Percentiles rank a stretch among this genome's conserved stretches.
phyloP scores from a whole-genome alignment of 495 filamentous ascomycete species.

The Bombardia bombarda region DNA sequence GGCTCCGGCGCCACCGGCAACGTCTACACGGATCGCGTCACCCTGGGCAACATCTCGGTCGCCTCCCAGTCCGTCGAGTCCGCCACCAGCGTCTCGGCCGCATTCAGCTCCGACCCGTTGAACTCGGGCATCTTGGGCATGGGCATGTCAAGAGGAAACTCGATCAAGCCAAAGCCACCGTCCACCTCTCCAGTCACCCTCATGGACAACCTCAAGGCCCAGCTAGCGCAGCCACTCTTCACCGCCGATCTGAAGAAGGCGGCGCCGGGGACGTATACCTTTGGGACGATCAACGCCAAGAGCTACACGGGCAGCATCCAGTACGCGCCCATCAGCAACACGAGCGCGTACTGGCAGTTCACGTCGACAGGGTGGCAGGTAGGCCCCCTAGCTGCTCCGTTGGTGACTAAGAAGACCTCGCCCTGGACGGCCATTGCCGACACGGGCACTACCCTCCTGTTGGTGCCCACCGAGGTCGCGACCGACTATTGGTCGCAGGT shows the following conservation, averaged over 20 bases:
- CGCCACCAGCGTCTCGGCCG: conserved; percentile 47
- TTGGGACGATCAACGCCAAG: background rate
- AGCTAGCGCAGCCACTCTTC: background rate
- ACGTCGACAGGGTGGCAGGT: background rate
- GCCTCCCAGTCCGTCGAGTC: conserved; percentile 57
- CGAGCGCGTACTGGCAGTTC: background rate
- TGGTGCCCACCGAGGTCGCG: background rate
- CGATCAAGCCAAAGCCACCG: conserved; percentile 46
- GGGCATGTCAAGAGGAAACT: conserved; percentile 61
- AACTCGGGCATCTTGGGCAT: conserved; percentile 66
- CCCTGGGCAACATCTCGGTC: conserved; percentile 52
- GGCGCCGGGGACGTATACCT: background rate
- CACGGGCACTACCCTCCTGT: background rate
- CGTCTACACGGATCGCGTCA: conserved; percentile 61
- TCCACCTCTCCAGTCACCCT: no score
- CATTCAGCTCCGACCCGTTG: conserved; percentile 49
- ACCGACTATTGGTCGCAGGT: background rate
- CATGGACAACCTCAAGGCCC: background rate
- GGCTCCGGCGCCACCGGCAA: conserved; percentile 50
- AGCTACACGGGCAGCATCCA: background rate
- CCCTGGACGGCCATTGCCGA: background rate
- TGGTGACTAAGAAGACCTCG: background rate
- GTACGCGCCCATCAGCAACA: background rate
- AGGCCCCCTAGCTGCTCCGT: background rate
- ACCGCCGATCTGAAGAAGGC: background rate